These are phyloP conservation scores for Lactarius sanguifluus DNA, from an alignment of 768 basidiomycete genomes.

Conservation along the genomic window DNA sequence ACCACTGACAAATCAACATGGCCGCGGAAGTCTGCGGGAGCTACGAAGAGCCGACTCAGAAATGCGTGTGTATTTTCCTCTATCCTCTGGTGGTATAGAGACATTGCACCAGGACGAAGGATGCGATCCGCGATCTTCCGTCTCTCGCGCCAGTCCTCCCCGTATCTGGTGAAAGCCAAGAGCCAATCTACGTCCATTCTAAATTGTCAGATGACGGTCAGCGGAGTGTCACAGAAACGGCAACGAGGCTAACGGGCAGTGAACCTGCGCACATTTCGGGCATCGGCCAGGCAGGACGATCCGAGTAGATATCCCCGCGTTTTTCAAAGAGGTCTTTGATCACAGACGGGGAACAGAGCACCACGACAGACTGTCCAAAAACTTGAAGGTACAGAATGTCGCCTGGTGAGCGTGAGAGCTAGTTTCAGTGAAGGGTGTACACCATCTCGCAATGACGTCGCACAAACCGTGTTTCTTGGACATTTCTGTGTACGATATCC, in stretches of 20 bases:
- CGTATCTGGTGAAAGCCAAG: not conserved
- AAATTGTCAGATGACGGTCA: not conserved
- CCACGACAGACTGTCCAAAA: slow-evolving; percentile 47
- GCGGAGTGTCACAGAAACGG: too few relatives aligned
- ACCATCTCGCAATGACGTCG: too few relatives aligned
- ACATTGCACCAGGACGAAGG: slow-evolving; percentile 3
- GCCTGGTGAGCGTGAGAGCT: not conserved
- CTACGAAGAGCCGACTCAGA: slow-evolving; percentile 2
- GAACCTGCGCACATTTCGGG: slow-evolving; percentile 2
- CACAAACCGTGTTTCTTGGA: slow-evolving; percentile 14
- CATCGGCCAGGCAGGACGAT: not conserved
- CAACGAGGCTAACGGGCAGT: not conserved
- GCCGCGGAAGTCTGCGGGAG: slow-evolving; percentile 1
- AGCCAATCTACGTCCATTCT: slow-evolving; percentile 8
- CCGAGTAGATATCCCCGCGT: slow-evolving; percentile 38
- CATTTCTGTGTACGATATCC: slow-evolving; percentile 3
- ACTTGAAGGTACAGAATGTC: slow-evolving; percentile 33
- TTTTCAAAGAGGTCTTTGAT: slow-evolving; percentile 53
- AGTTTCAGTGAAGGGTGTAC: not conserved
- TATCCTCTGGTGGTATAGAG: not conserved
- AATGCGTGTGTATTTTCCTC: not conserved
- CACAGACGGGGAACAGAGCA: slow-evolving; percentile 47
- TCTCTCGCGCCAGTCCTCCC: slow-evolving; percentile 5
- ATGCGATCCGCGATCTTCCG: slow-evolving; percentile 12
- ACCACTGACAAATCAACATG: slow-evolving; percentile 7